These are phyloP conservation scores for Cochlearia excelsa DNA, from an alignment of 345 rosid species.

Conservation along the genomic window DNA sequence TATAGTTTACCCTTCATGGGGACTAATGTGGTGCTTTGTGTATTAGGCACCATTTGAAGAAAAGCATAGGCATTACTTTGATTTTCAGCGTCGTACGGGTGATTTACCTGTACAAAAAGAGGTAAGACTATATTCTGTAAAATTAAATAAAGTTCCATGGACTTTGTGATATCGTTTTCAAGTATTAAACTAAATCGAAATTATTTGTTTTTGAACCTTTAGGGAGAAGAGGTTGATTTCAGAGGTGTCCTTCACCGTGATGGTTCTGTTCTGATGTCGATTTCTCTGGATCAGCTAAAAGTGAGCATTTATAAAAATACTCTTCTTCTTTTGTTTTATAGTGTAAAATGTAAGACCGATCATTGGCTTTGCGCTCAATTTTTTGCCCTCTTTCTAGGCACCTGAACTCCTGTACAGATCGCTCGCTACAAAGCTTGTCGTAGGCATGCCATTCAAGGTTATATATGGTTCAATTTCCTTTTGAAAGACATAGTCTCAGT, in stretches of 20 bases:
- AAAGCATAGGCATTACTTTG: slow-evolving; percentile 89
- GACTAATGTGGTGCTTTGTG: slow-evolving; percentile 20
- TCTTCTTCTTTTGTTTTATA: not conserved
- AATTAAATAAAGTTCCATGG: not conserved
- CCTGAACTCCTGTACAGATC: slow-evolving; percentile 89
- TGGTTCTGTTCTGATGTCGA: slow-evolving; percentile 91
- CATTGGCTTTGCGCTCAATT: not conserved
- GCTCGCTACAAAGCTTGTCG: slow-evolving; percentile 81
- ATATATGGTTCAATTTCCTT: slow-evolving; percentile 16
- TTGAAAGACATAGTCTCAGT: slow-evolving; percentile 15
- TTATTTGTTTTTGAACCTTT: slow-evolving; percentile 22
- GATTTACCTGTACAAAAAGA: slow-evolving; percentile 88
- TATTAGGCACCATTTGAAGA: slow-evolving; percentile 91
- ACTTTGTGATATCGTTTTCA: slow-evolving; percentile 6
- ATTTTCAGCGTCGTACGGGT: slow-evolving; percentile 81
- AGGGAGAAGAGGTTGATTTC: slow-evolving; percentile 96
- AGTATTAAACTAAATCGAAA: not conserved
- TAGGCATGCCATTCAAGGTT: slow-evolving; percentile 99
- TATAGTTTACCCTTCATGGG: not conserved
- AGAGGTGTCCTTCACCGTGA: slow-evolving; percentile 96
- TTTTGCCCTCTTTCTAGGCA: slow-evolving; percentile 41
- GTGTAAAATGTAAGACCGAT: not conserved
- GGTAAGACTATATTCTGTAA: slow-evolving; percentile 41
- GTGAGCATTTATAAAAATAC: slow-evolving; percentile 32
- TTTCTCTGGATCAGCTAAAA: slow-evolving; percentile 80